These are phyloP conservation scores for Pseudocercospora macadamiae DNA, from an alignment of 2,329 filamentous ascomycete species.

Conservation along the genomic window DNA sequence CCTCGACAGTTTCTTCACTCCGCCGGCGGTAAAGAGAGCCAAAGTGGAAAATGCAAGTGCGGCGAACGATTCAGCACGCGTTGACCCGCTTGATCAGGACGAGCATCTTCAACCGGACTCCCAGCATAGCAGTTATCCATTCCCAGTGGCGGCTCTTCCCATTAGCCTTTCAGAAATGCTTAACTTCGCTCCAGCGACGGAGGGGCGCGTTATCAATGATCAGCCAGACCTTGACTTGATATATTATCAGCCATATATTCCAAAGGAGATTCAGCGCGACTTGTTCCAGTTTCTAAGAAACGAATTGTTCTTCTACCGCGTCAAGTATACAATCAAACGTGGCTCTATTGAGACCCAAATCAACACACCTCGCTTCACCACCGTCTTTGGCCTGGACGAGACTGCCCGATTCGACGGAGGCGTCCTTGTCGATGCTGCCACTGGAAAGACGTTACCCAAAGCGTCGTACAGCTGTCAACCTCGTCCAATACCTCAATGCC, in stretches of 20 bases:
- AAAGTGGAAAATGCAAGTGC: slow-evolving; percentile 27
- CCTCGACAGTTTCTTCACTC: slow-evolving; percentile 69
- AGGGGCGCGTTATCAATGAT: slow-evolving; percentile 63
- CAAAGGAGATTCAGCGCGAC: slow-evolving; percentile 56
- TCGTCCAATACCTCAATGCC: slow-evolving; percentile 70
- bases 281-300: slow-evolving; percentile 72
- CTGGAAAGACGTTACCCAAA: slow-evolving; percentile 42
- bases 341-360: slow-evolving; percentile 65
- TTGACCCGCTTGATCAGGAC: background rate
- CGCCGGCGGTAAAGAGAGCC: slow-evolving; percentile 48
- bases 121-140: slow-evolving; percentile 57
- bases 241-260: slow-evolving; percentile 75
- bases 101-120: background rate
- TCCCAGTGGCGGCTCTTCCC: slow-evolving; percentile 55
- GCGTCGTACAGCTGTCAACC: slow-evolving; percentile 64
- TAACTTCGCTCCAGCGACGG: slow-evolving; percentile 47
- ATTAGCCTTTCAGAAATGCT: slow-evolving; percentile 46
- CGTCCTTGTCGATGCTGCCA: slow-evolving; percentile 47
- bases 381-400: slow-evolving; percentile 64
- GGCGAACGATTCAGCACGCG: background rate
- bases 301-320: slow-evolving; percentile 67
- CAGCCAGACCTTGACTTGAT: slow-evolving; percentile 72
- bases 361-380: slow-evolving; percentile 63
- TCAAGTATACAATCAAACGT: slow-evolving; percentile 63
- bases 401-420: slow-evolving; percentile 61